phyloP scores from a whole-genome alignment of 345 rosid genomes.

The Populus deltoides region DNA sequence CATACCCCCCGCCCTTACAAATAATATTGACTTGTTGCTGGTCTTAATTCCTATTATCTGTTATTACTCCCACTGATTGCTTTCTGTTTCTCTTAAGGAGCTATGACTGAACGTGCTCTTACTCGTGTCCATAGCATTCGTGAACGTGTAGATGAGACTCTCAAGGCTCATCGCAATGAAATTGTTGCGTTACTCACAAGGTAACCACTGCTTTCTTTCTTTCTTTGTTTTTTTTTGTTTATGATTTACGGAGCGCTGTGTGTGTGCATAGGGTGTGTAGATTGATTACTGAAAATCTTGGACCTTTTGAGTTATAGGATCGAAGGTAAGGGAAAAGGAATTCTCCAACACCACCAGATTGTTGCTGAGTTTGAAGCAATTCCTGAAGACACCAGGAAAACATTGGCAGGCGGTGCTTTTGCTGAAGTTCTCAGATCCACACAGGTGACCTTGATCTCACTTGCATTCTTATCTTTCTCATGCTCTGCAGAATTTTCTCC shows the following conservation, averaged over 20 bases:
- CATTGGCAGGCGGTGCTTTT: slow-evolving; percentile 54
- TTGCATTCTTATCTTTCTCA: background rate
- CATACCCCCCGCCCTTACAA: background rate
- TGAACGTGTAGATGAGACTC: slow-evolving; percentile 77
- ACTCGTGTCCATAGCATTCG: slow-evolving; percentile 70
- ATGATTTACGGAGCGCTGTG: background rate
- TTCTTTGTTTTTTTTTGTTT: no score
- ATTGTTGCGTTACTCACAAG: slow-evolving; percentile 69
- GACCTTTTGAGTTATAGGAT: slow-evolving; percentile 37
- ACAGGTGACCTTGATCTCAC: slow-evolving; percentile 45
- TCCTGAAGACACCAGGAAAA: slow-evolving; percentile 49
- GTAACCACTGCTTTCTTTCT: slow-evolving; percentile 20
- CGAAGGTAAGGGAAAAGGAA: slow-evolving; percentile 74
- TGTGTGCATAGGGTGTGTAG: background rate
- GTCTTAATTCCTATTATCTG: background rate
- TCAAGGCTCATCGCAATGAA: slow-evolving; percentile 57
- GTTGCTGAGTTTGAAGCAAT: slow-evolving; percentile 72
- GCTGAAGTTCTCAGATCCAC: slow-evolving; percentile 60
- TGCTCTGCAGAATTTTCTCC: background rate
- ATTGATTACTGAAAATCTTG: background rate
- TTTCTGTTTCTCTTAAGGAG: slow-evolving; percentile 6
- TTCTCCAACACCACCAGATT: slow-evolving; percentile 68
- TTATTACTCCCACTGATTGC: background rate
- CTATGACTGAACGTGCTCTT: slow-evolving; percentile 51
- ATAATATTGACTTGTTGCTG: background rate